Conservation (phyloP, 2,329 filamentous ascomycete species). For the Pseudocercospora pini-densiflorae region DNA sequence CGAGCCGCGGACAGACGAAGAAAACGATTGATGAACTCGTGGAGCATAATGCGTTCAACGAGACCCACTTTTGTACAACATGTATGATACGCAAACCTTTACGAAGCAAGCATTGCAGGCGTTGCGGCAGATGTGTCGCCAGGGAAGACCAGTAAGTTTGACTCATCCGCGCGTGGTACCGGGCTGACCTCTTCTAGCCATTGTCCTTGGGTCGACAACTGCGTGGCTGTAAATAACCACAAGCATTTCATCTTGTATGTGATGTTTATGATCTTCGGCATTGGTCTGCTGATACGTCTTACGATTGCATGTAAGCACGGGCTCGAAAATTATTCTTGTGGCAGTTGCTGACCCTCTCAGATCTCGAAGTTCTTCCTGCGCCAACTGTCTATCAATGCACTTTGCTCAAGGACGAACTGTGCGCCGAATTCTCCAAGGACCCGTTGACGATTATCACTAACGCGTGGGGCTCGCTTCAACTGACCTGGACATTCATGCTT, state of each 20-base stretch:
- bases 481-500: constrained; percentile 97
- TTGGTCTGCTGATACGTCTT: constrained; percentile 72
- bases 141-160: constrained; percentile 89
- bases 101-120: constrained; percentile 92
- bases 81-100: constrained; percentile 95
- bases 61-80: constrained; percentile 87
- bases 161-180: background rate
- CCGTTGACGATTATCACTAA: constrained; percentile 80
- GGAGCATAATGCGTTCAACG: constrained; percentile 85
- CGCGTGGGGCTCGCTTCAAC: constrained; percentile 80
- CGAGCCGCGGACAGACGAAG: constrained; percentile 87
- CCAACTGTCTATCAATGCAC: constrained; percentile 64
- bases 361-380: constrained; percentile 52
- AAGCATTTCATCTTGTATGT: constrained; percentile 95
- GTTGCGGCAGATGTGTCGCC: constrained; percentile 89
- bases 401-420: constrained; percentile 74
- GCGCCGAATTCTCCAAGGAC: constrained; percentile 77
- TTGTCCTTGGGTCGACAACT: constrained; percentile 98
- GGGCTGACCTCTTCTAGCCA: constrained; percentile 62
- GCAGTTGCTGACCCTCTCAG: constrained; percentile 21
- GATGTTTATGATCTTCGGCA: constrained; percentile 74
- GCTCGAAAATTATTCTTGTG: background rate
- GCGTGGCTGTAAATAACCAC: constrained; percentile 93
- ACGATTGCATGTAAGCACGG: constrained; percentile 69
- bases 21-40: constrained; percentile 87